phyloP scores from a whole-genome alignment of 2,329 filamentous ascomycete species.

The Fusarium armeniacum region DNA sequence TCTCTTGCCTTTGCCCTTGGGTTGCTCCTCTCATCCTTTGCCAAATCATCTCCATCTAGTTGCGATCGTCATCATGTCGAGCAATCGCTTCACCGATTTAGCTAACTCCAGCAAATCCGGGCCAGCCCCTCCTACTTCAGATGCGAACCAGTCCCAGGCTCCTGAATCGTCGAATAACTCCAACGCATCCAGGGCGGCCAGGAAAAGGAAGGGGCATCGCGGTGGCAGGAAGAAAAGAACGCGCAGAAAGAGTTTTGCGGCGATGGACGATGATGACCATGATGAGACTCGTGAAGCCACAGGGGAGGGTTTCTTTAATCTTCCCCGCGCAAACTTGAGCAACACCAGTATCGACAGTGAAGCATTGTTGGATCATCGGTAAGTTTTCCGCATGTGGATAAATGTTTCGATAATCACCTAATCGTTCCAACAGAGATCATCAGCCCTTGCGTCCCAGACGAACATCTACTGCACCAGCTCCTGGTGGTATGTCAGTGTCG shows the following conservation, averaged over 20 bases:
- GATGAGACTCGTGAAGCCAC: conserved; percentile 55
- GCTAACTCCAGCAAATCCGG: conserved; percentile 33
- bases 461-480: conserved; percentile 62
- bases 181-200: conserved; percentile 52
- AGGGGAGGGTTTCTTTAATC: conserved; percentile 63
- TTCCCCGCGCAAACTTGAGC: conserved; percentile 74
- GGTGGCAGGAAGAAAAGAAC: conserved; percentile 82
- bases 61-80: conserved; percentile 50
- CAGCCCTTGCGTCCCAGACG: conserved; percentile 74
- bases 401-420: not conserved
- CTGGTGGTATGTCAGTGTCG: conserved; percentile 54
- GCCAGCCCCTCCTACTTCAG: conserved; percentile 17
- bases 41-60: conserved; percentile 9
- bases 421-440: conserved; percentile 63
- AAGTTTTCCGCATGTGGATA: conserved; percentile 43
- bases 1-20: not conserved
- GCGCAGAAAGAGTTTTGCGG: conserved; percentile 85
- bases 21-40: conserved; percentile 14
- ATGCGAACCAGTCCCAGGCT: conserved; percentile 25
- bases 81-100: conserved; percentile 52
- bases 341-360: conserved; percentile 91
- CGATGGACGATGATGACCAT: conserved; percentile 68
- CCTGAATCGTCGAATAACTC: conserved; percentile 40
- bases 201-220: conserved; percentile 79
- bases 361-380: conserved; percentile 88